phyloP scores from a whole-genome alignment of 139 green algal genomes.

The Chlamydomonas applanata region DNA sequence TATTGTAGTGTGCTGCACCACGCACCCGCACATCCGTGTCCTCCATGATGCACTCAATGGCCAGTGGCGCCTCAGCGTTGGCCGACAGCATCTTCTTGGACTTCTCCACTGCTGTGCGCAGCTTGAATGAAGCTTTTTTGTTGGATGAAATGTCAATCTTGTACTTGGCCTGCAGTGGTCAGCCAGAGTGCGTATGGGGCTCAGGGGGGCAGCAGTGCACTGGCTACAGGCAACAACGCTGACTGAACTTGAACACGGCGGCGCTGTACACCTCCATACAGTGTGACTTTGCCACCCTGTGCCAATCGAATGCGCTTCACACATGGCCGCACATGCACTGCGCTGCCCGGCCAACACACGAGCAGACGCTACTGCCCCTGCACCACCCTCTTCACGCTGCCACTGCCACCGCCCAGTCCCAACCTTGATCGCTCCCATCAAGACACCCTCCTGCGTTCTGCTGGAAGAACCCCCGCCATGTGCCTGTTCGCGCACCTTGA shows the following conservation, averaged over 20 bases:
- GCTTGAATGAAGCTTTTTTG: constrained; percentile 79
- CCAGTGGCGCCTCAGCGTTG: constrained; percentile 86
- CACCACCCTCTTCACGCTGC: too few species aligned
- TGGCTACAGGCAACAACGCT: too few species aligned
- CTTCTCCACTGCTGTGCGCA: constrained; percentile 85
- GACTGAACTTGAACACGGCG: too few species aligned
- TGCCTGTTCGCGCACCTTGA: constrained; percentile 42
- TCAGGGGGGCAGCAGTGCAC: too few species aligned
- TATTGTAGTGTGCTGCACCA: not conserved
- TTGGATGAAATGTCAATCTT: constrained; percentile 88
- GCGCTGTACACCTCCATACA: too few species aligned
- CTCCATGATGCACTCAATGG: constrained; percentile 94
- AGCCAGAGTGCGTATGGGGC: too few species aligned
- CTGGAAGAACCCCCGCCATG: not conserved
- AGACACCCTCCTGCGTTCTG: too few species aligned
- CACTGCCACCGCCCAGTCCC: too few species aligned
- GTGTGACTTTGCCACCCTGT: too few species aligned
- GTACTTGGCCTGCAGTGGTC: constrained; percentile 40
- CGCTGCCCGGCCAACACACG: too few species aligned
- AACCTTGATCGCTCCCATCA: not conserved
- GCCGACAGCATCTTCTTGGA: constrained; percentile 93
- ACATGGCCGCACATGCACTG: constrained; percentile 44
- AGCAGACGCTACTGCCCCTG: too few species aligned
- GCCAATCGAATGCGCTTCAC: too few species aligned
- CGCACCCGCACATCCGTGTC: constrained; percentile 81